Evolutionary conservation across 768 basidiomycete genomes (phyloP), one percentile per base, ranked within the genome.

Genomic region (Albatrellus ellisii): DNA sequence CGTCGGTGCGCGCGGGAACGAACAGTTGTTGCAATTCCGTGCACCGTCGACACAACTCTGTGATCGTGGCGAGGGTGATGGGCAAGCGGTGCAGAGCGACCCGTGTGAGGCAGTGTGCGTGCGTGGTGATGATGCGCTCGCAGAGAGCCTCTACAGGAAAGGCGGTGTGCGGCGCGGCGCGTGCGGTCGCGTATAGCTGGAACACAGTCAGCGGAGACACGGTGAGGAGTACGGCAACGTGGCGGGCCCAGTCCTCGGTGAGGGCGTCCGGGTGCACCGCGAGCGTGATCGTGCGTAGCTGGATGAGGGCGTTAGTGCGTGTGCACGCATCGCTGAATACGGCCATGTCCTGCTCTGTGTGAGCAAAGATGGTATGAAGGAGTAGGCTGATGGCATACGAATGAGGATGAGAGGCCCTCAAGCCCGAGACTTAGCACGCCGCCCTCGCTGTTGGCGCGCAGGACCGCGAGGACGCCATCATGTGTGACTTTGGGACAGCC

Each of bases 401-500:
- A 80, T 46, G 63, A 57, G 1, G 66, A 59, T 2, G 78, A 76
- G 17, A 85, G 55, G 10, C 69, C 70, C 54, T 88, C 81, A 8
- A 89, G 60, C 6, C 70, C 68, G 4, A 87, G 61, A 1, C 62
- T 64, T 4, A 65, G 39, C 6, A 88, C 62, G 2, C 78, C 75
- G 4, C 35, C 56, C 28, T 49, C 46, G 42, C 66, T 78, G 17
- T 55, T 45, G n/a, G n/a, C n/a, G 3, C 64, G 62, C 1, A 81
- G 51, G 11, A 84, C 46, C 2, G 69, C 62, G 54, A 60, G 67
- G 2, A 85, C 58, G 1, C 83, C 79, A 7, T 46, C 46, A 38
- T 85, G 69, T 1, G 79, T 81, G 20, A 86, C 73, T 51, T 69
- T 80, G 2, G 69, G 65, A 54, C 84, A 88, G 15, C 84, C 85